Conservation (phyloP, 2,329 filamentous ascomycete genomes). For the Exophiala lecanii-corni region DNA sequence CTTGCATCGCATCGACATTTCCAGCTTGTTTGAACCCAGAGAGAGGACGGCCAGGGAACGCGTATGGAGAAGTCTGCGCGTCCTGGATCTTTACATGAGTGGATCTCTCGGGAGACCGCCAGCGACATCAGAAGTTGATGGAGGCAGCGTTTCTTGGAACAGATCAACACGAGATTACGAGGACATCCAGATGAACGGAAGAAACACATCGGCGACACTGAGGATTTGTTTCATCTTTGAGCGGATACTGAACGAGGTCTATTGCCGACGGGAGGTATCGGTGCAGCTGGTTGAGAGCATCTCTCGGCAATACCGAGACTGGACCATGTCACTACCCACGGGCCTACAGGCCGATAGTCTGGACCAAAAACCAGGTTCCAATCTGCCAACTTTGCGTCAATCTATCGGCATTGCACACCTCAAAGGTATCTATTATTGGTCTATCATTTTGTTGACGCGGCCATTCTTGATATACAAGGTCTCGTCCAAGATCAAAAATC, state of each 20-base stretch:
- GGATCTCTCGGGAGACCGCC: slow-evolving; percentile 49
- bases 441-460: slow-evolving; percentile 50
- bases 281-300: slow-evolving; percentile 39
- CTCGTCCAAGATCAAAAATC: slow-evolving; percentile 30
- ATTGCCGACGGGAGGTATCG: slow-evolving; percentile 41
- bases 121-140: slow-evolving; percentile 49
- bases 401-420: slow-evolving; percentile 47
- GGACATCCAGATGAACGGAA: slow-evolving; percentile 36
- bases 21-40: slow-evolving; percentile 44
- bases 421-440: slow-evolving; percentile 50
- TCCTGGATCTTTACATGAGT: slow-evolving; percentile 50
- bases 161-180: slow-evolving; percentile 31
- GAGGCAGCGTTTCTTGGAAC: slow-evolving; percentile 26
- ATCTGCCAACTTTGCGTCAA: slow-evolving; percentile 32
- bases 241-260: slow-evolving; percentile 39
- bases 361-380: slow-evolving; percentile 30
- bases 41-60: slow-evolving; percentile 43
- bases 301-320: slow-evolving; percentile 39
- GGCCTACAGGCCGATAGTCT: slow-evolving; percentile 44
- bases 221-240: slow-evolving; percentile 40
- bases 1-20: slow-evolving; percentile 49
- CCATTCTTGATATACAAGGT: slow-evolving; percentile 51
- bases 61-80: slow-evolving; percentile 50
- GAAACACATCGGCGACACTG: slow-evolving; percentile 44
- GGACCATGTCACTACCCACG: slow-evolving; percentile 39